A percentile compares a stretch with the other conserved stretches of the same genome.
Conservation (phyloP, 441 rosid genomes). For the Brassica balearica region DNA sequence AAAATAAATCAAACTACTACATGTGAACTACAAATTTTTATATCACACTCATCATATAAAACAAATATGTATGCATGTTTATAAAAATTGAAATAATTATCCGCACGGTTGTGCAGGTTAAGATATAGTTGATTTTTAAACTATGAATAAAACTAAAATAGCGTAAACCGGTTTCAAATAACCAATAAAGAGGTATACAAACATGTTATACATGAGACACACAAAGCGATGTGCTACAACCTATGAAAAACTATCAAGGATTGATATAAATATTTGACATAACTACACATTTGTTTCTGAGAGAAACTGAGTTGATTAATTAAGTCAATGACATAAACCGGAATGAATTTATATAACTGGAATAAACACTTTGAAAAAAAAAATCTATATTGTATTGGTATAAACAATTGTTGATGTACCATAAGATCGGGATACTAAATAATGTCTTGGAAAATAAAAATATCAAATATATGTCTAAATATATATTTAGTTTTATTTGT, state of each 20-base stretch:
- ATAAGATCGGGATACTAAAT: neutral
- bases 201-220: neutral
- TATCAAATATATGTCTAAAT: neutral
- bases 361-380: neutral
- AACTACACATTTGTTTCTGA: neutral
- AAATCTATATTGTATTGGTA: neutral
- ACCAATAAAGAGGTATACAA: neutral
- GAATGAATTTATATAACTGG: neutral
- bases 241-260: neutral
- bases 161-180: neutral
- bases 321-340: neutral
- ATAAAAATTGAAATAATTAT: no score
- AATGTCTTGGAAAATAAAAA: neutral
- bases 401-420: neutral
- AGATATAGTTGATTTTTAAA: no score
- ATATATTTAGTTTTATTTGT: neutral
- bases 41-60: no score
- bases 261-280: neutral
- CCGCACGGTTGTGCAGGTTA: no score
- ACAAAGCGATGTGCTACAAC: neutral
- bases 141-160: no score
- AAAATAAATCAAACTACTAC: no score
- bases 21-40: no score
- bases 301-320: neutral
- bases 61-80: no score